Evolutionary conservation across 1,284 basidiomycete species (phyloP).

Genomic region (Schizopora paradoxa): DNA sequence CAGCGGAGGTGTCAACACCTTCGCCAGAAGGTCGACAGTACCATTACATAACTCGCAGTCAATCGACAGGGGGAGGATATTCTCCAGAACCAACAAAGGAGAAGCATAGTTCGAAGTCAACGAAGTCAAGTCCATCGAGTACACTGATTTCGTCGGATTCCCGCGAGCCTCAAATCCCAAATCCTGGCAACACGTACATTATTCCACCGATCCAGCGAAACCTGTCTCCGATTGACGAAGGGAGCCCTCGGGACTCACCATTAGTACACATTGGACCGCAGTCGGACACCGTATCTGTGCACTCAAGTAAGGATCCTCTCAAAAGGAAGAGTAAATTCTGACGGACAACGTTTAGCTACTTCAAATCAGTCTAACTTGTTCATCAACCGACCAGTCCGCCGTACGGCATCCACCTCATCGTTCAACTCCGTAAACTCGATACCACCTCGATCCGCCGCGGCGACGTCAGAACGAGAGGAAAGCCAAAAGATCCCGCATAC

Average conservation of each 20-base stretch:
- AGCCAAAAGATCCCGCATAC: background rate
- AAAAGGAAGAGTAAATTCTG: constrained; percentile 3
- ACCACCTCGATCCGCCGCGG: constrained; percentile 9
- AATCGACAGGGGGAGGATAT: constrained; percentile 8
- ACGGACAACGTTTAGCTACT: constrained; percentile 1
- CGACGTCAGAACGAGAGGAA: too few relatives aligned
- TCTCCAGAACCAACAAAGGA: constrained; percentile 4
- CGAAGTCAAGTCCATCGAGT: constrained; percentile 4
- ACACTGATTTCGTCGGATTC: background rate
- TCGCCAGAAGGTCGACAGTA: constrained; percentile 3
- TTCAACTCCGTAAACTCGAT: constrained; percentile 14
- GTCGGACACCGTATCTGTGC: constrained; percentile 13
- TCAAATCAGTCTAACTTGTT: constrained; percentile 16
- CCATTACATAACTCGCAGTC: constrained; percentile 18
- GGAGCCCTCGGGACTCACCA: constrained; percentile 5
- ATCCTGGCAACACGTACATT: background rate
- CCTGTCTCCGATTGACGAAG: constrained; percentile 17
- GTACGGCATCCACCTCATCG: constrained; percentile 13
- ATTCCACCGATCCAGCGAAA: background rate
- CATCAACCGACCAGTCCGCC: constrained; percentile 17
- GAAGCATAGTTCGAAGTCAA: constrained; percentile 8
- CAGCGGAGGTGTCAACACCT: background rate
- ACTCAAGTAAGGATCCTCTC: constrained; percentile 12
- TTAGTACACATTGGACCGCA: background rate
- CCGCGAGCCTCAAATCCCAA: background rate